Evolutionary conservation across 1,284 basidiomycete genomes (phyloP).

Genomic region (Gymnopus androsaceus): DNA sequence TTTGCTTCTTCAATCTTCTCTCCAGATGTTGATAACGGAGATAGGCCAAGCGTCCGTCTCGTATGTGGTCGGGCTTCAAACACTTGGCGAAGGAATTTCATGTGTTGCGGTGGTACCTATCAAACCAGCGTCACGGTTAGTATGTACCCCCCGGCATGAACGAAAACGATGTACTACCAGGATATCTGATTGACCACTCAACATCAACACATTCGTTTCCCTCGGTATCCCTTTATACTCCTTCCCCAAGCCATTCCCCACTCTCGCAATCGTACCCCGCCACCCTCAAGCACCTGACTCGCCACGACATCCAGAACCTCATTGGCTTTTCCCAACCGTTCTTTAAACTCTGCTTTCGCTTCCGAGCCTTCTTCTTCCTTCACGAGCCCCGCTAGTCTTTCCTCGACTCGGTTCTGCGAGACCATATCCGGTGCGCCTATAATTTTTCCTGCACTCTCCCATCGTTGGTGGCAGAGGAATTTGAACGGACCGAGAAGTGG

Average conservation of each 20-base stretch:
- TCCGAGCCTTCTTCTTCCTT: not conserved
- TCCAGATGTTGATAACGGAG: not conserved
- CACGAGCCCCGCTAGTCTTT: not conserved
- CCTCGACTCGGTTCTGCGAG: conserved; percentile 1
- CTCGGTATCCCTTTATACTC: conserved; percentile 10
- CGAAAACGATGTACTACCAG: conserved; percentile 6
- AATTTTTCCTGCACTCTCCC: conserved; percentile 61
- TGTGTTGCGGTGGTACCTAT: conserved; percentile 13
- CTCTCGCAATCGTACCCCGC: conserved; percentile 3
- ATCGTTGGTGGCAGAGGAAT: conserved; percentile 88
- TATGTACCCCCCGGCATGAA: not conserved
- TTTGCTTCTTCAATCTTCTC: conserved; percentile 4
- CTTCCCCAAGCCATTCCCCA: conserved; percentile 1
- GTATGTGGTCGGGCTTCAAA: conserved; percentile 8
- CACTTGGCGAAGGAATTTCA: conserved; percentile 6
- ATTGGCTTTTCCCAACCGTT: conserved; percentile 1
- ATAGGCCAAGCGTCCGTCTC: not conserved
- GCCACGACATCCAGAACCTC: not conserved
- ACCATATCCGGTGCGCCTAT: not conserved
- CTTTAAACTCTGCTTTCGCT: not conserved
- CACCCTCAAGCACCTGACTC: not conserved
- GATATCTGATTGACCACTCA: conserved; percentile 30
- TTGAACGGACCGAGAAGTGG: conserved; percentile 78
- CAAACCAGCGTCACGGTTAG: not conserved
- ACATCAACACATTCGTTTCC: conserved; percentile 21